Conservation (phyloP, 768 basidiomycete genomes). For the Suillus ampliporus region DNA sequence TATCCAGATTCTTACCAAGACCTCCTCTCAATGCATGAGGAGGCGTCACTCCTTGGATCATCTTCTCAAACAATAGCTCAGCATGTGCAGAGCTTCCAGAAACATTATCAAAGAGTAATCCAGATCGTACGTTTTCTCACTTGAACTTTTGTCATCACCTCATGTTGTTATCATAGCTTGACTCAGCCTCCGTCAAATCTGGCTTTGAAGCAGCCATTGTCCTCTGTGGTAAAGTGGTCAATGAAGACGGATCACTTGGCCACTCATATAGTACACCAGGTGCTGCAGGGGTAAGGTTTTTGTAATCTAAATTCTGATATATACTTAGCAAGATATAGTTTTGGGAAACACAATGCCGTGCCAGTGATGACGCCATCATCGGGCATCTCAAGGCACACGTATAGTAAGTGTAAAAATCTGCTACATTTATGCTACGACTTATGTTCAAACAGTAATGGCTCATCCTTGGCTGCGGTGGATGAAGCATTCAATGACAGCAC, state of each 20-base stretch:
- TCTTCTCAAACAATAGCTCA: conserved; percentile 6
- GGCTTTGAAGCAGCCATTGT: conserved; percentile 3
- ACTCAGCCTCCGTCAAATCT: neutral
- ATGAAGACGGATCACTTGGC: conserved; percentile 9
- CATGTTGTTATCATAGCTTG: neutral
- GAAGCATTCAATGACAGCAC: neutral
- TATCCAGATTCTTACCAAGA: neutral
- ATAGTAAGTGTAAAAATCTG: conserved; percentile 13
- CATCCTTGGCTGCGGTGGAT: neutral
- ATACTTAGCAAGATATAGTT: conserved; percentile 10
- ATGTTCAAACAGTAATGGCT: neutral
- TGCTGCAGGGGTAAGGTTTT: conserved; percentile 4
- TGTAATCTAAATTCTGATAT: neutral
- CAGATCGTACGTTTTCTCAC: neutral
- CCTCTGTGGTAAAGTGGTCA: conserved; percentile 16
- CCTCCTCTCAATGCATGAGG: neutral
- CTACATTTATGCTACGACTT: neutral
- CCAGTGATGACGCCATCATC: conserved; percentile 7
- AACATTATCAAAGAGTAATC: neutral
- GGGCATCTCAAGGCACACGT: conserved; percentile 15
- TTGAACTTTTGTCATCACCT: neutral
- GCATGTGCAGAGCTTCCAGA: neutral
- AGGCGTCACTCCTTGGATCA: neutral
- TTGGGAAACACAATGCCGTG: conserved; percentile 9
- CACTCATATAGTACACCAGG: conserved; percentile 8